phyloP scores from a whole-genome alignment of 345 rosid species.

The Camelina laxa region DNA sequence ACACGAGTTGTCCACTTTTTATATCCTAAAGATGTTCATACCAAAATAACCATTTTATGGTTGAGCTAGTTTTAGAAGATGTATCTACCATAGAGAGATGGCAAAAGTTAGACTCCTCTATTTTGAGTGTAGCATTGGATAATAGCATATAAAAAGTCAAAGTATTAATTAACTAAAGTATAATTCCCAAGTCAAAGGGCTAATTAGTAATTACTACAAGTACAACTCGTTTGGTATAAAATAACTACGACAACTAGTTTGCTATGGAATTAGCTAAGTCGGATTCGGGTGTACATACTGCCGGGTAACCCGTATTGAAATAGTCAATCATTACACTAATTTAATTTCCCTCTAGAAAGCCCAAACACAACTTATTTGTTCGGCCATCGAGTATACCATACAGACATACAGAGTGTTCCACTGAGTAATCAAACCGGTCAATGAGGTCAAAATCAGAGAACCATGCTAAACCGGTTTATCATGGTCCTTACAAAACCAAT shows the following conservation, averaged over 20 bases:
- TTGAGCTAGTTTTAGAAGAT: background rate
- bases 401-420: background rate
- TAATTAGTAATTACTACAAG: background rate
- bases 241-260: background rate
- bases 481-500: conserved; percentile 7
- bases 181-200: background rate
- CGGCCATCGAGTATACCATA: background rate
- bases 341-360: background rate
- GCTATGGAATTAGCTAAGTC: background rate
- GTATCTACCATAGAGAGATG: background rate
- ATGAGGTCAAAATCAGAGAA: conserved; percentile 18
- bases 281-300: background rate
- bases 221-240: background rate
- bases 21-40: background rate
- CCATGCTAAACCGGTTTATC: conserved; percentile 13
- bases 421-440: background rate
- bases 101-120: conserved; percentile 7
- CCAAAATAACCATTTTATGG: background rate
- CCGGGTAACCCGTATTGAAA: background rate
- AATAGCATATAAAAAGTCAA: background rate
- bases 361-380: conserved; percentile 16
- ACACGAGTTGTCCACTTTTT: conserved; percentile 17
- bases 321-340: background rate
- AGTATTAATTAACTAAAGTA: background rate
- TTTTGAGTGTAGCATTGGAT: background rate